Base-by-base conservation (phyloP, 257 asterid genomes). In the Solanum chmielewskii region DNA sequence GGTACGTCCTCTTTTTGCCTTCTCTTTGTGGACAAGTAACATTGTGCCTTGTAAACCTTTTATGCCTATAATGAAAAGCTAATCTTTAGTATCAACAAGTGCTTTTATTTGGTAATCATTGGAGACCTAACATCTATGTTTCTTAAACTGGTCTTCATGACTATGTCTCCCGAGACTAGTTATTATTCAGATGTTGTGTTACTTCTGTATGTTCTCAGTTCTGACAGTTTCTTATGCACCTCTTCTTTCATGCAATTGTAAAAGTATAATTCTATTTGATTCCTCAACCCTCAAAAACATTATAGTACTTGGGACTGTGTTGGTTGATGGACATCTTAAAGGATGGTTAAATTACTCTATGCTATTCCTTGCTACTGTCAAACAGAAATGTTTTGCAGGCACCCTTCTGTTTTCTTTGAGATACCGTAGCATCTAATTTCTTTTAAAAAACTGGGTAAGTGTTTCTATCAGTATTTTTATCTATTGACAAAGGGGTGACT, bases 1-100 rank as follows among this genome's bases (percentile, higher is more conserved):
- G 88, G 98, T 96, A 90, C 92, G 91, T 86, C 27, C 18, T 21
- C n/a, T 87, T 47, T 85, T n/a, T 87, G 16, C 31, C 41, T 78
- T 45, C 66, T 25, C 66, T 78, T 45, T 45, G 27, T 27, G 84
- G 84, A 45, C 18, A 49, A 45, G 20, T 45, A 37, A 77, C 39
- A 44, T 42, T 42, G 62, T 44, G 62, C 11, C 16, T 15, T 78
- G 84, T 25, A 77, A 77, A 25, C 62, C 83, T 77, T 77, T 44
- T 77, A 44, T 77, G 66, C 66, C 14, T 44, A 27, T 44, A 78
- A 45, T 45, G 64, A 78, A 16, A 78, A 78, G 84, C 84, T 78
- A 78, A 14, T 44, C 41, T 16, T 44, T 27, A 45, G 84, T 45
- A 78, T 78, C 64, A 78, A 25, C 84, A 45, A 27, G 42, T 45